Conservation (phyloP, 257 asterid genomes). For the Nicotiana benthamiana region DNA sequence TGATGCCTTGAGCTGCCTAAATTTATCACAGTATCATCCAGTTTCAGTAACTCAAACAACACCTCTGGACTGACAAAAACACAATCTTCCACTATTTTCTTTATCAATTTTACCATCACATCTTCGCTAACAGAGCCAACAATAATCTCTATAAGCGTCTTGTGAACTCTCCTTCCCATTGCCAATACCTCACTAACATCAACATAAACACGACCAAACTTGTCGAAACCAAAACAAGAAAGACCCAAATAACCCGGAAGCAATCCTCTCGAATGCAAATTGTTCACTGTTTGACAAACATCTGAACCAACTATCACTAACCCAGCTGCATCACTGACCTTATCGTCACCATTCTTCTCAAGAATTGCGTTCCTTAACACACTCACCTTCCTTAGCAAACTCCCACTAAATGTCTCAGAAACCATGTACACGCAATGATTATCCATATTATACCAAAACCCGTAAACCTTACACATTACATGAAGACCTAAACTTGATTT, state of each 20-base stretch:
- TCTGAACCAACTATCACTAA: slow-evolving; percentile 51
- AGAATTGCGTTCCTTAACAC: slow-evolving; percentile 11
- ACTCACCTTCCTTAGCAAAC: slow-evolving; percentile 16
- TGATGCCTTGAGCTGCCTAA: slow-evolving; percentile 20
- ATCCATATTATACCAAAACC: slow-evolving; percentile 63
- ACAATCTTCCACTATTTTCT: slow-evolving; percentile 22
- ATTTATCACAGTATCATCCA: slow-evolving; percentile 30
- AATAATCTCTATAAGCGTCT: slow-evolving; percentile 1
- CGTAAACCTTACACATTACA: slow-evolving; percentile 53
- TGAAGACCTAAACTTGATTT: slow-evolving; percentile 28
- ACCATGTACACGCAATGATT: slow-evolving; percentile 48
- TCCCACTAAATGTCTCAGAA: slow-evolving; percentile 35
- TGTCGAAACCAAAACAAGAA: slow-evolving; percentile 44
- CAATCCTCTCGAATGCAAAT: slow-evolving; percentile 64
- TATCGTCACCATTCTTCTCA: slow-evolving; percentile 18
- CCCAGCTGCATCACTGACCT: slow-evolving; percentile 19
- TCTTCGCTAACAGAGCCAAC: not conserved
- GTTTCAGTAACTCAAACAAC: slow-evolving; percentile 23
- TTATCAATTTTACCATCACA: slow-evolving; percentile 5
- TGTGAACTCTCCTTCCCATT: slow-evolving; percentile 34
- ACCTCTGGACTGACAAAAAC: slow-evolving; percentile 71
- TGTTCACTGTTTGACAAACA: slow-evolving; percentile 49
- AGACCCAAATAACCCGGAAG: slow-evolving; percentile 42
- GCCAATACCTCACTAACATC: slow-evolving; percentile 48
- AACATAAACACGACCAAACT: slow-evolving; percentile 45